phyloP scores from a whole-genome alignment of 78 protist genomes.

The Polysphondylium violaceum region DNA sequence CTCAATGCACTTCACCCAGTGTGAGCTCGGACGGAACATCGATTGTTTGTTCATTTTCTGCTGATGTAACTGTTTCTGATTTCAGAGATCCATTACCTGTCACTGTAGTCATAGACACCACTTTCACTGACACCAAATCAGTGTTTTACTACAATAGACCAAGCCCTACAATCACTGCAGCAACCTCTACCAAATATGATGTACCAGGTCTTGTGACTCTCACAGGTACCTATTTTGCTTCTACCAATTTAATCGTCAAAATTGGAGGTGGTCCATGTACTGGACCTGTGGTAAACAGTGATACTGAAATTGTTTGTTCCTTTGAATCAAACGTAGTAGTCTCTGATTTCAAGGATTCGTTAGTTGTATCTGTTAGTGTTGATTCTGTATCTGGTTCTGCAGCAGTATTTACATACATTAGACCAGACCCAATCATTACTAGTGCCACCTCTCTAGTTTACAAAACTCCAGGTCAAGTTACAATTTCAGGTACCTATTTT shows the following conservation, averaged over 20 bases:
- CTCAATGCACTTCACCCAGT: too few species aligned
- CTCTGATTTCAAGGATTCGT: neutral
- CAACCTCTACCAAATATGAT: neutral
- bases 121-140: too few species aligned
- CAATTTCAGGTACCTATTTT: neutral
- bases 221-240: neutral
- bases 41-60: too few species aligned
- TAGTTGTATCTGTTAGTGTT: neutral
- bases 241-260: neutral
- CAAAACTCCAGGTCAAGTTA: neutral
- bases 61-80: too few species aligned
- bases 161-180: neutral
- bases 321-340: neutral
- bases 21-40: too few species aligned
- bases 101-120: too few species aligned
- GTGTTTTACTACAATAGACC: neutral
- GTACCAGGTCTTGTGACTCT: neutral
- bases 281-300: neutral
- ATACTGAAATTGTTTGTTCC: neutral
- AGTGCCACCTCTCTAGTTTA: too few species aligned
- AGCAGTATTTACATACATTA: neutral
- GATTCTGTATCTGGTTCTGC: neutral
- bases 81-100: too few species aligned
- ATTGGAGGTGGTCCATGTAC: neutral
- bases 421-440: too few species aligned